Evolutionary conservation across 139 green algal genomes (phyloP).

Genomic region (Prasinococcaceae sp.): DNA sequence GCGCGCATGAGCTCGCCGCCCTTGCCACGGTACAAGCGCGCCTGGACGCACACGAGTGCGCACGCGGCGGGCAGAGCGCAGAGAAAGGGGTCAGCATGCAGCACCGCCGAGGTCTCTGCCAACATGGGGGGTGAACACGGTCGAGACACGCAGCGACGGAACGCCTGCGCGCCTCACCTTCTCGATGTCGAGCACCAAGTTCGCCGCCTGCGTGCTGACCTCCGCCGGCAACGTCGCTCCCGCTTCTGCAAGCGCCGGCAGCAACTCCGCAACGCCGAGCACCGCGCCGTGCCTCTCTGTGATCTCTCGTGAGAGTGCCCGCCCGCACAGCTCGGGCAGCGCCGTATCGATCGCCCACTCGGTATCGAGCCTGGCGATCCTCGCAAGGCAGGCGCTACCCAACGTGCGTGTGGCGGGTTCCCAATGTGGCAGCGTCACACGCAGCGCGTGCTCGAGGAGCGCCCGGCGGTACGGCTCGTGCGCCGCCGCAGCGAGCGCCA

Average conservation of each 20-base stretch:
- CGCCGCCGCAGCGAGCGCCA: slow-evolving; percentile 24
- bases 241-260: slow-evolving; percentile 40
- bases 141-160: no score
- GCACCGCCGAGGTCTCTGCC: no score
- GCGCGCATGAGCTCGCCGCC: slow-evolving; percentile 78
- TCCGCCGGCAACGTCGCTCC: background rate
- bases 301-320: slow-evolving; percentile 22
- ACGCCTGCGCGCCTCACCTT: no score
- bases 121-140: no score
- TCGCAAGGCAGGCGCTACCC: no score
- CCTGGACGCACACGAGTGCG: no score
- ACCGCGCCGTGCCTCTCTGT: slow-evolving; percentile 61
- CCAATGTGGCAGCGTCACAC: slow-evolving; percentile 78
- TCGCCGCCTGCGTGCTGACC: slow-evolving; percentile 6
- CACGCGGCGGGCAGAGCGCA: no score
- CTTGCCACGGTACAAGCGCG: slow-evolving; percentile 65
- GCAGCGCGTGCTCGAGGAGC: slow-evolving; percentile 61
- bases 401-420: no score
- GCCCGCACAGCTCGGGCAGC: slow-evolving; percentile 22
- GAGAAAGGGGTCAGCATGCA: no score
- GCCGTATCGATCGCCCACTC: slow-evolving; percentile 17
- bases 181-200: slow-evolving; percentile 39
- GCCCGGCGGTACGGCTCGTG: slow-evolving; percentile 43
- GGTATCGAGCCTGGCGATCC: slow-evolving; percentile 15
- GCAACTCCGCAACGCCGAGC: slow-evolving; percentile 51